Conservation (phyloP, 192 early-diverging fungal species). For the Backusella sp. region DNA sequence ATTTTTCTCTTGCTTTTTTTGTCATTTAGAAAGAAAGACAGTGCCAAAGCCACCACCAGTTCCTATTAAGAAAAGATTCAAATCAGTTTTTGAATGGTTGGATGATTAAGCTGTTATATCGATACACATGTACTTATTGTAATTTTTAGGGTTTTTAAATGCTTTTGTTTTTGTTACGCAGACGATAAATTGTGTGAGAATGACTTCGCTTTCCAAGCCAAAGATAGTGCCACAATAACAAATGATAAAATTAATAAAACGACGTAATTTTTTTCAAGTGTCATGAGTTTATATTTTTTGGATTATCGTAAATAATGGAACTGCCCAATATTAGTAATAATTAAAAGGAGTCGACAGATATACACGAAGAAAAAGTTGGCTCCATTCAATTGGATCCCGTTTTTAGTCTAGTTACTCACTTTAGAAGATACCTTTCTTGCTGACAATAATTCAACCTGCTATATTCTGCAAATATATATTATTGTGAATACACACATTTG, state of each 20-base stretch:
- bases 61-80: background rate
- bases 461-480: too few relatives aligned
- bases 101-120: background rate
- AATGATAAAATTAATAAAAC: background rate
- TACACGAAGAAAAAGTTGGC: too few relatives aligned
- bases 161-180: background rate
- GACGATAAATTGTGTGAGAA: background rate
- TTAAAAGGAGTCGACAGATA: too few relatives aligned
- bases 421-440: too few relatives aligned
- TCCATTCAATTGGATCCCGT: too few relatives aligned
- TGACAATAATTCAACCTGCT: too few relatives aligned
- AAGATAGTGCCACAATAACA: background rate
- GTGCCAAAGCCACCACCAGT: background rate
- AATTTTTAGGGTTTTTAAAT: background rate
- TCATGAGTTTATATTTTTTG: too few relatives aligned
- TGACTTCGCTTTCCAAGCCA: background rate
- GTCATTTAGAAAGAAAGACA: background rate
- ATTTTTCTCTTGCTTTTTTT: too few relatives aligned
- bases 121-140: background rate
- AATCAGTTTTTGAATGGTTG: background rate
- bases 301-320: too few relatives aligned
- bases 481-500: background rate
- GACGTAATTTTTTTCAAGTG: background rate
- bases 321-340: too few relatives aligned
- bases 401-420: too few relatives aligned